Conservation (phyloP, 2,329 filamentous ascomycete species). For the Claviceps capensis region DNA sequence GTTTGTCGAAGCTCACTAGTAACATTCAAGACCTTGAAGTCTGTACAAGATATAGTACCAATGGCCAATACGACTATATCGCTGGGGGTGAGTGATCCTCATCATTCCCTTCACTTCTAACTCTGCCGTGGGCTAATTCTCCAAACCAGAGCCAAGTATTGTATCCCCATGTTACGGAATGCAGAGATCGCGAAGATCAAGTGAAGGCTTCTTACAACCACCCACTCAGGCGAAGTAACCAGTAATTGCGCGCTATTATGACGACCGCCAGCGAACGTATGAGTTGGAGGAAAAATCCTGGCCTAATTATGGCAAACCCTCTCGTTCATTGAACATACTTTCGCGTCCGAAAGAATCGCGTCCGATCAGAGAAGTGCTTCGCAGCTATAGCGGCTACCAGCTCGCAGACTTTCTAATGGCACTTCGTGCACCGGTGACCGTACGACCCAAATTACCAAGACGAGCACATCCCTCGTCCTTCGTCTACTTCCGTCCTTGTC, state of each 20-base stretch:
- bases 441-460: conserved; percentile 25
- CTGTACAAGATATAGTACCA: too few species aligned
- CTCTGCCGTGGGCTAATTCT: background rate
- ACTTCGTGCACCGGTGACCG: conserved; percentile 35
- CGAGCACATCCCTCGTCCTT: conserved; percentile 23
- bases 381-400: conserved; percentile 40
- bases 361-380: conserved; percentile 36
- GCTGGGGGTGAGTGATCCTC: background rate
- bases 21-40: background rate
- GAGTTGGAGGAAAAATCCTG: conserved; percentile 29
- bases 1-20: background rate
- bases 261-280: conserved; percentile 32
- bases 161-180: conserved; percentile 29
- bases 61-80: background rate
- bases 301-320: conserved; percentile 24
- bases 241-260: conserved; percentile 42
- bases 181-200: conserved; percentile 37
- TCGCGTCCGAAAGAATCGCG: conserved; percentile 30
- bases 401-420: conserved; percentile 38
- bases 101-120: background rate
- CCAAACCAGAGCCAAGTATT: conserved; percentile 11
- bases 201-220: conserved; percentile 33
- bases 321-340: conserved; percentile 26
- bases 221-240: conserved; percentile 32
- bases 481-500: conserved; percentile 33